These are phyloP conservation scores for Mortierella sp. DNA, from an alignment of 371 early-diverging fungal species.

Conservation along the genomic window DNA sequence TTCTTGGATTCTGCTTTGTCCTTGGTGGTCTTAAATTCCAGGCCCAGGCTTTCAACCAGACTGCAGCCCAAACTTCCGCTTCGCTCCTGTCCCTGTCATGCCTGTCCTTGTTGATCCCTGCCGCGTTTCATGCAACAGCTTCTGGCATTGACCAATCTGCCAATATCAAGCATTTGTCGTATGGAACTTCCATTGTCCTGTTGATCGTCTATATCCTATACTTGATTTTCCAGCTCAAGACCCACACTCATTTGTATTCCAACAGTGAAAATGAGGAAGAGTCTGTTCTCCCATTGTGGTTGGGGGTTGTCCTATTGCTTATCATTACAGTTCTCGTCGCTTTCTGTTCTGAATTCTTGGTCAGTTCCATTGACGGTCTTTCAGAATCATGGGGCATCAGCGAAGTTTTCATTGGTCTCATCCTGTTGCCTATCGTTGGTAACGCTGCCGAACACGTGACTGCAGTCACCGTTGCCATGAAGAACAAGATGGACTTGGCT, in stretches of 20 bases:
- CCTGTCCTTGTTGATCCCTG: slow-evolving; percentile 82
- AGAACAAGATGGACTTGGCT: slow-evolving; percentile 94
- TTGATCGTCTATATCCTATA: slow-evolving; percentile 81
- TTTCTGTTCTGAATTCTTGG: slow-evolving; percentile 88
- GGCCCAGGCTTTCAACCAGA: slow-evolving; percentile 81
- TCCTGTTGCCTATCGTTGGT: slow-evolving; percentile 90
- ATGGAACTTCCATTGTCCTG: slow-evolving; percentile 82
- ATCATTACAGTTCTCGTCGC: slow-evolving; percentile 75
- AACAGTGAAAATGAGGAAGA: slow-evolving; percentile 71
- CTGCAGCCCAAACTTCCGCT: slow-evolving; percentile 85
- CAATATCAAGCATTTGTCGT: slow-evolving; percentile 72
- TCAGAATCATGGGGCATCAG: slow-evolving; percentile 73
- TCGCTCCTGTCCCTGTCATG: slow-evolving; percentile 83
- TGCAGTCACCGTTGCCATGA: slow-evolving; percentile 86
- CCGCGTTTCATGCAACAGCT: slow-evolving; percentile 76
- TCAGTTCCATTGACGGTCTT: slow-evolving; percentile 86
- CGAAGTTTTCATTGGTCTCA: slow-evolving; percentile 88
- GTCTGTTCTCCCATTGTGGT: slow-evolving; percentile 70
- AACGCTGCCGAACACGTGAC: slow-evolving; percentile 89
- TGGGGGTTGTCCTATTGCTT: slow-evolving; percentile 65
- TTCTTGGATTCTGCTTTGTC: slow-evolving; percentile 84
- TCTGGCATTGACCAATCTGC: slow-evolving; percentile 57
- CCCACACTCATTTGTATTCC: slow-evolving; percentile 76
- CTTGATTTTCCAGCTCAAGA: slow-evolving; percentile 86
- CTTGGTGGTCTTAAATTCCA: slow-evolving; percentile 78